Percentiles rank a stretch among this genome's conserved stretches.
Conservation (phyloP, 768 basidiomycete species). For the Trichaptum fuscoviolaceum region DNA sequence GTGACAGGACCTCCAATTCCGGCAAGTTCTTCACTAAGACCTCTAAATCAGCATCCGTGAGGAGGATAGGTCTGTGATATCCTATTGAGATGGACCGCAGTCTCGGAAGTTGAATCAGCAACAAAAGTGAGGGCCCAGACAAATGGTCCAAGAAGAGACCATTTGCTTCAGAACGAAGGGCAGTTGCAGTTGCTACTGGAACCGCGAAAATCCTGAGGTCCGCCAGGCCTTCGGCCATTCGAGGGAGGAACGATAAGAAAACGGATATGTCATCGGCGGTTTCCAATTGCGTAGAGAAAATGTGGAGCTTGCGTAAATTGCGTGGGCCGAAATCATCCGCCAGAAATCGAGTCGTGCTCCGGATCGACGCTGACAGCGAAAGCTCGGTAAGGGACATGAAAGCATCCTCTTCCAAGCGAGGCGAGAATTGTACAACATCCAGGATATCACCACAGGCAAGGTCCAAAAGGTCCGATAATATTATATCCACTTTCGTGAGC, state of each 20-base stretch:
- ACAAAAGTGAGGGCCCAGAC: background rate
- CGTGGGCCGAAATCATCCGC: background rate
- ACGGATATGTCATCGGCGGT: background rate
- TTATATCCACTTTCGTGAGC: background rate
- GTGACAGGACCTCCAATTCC: background rate
- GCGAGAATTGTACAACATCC: background rate
- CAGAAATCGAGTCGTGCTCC: background rate
- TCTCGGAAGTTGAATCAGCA: background rate
- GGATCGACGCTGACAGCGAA: background rate
- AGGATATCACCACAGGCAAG: background rate
- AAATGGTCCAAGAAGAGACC: background rate
- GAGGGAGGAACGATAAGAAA: background rate
- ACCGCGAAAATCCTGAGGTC: background rate
- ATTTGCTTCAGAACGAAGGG: background rate
- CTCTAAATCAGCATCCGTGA: background rate
- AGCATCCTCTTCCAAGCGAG: background rate
- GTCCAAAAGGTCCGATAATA: background rate
- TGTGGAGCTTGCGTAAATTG: background rate
- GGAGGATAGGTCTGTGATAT: background rate
- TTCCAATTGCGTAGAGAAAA: background rate
- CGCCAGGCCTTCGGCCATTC: background rate
- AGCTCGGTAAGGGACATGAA: slow-evolving; percentile 1
- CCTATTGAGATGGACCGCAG: background rate
- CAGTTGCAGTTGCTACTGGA: background rate
- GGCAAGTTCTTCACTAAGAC: background rate